These are phyloP conservation scores for Claviceps sp. DNA, from an alignment of 2,329 filamentous ascomycete genomes.

Conservation along the genomic window DNA sequence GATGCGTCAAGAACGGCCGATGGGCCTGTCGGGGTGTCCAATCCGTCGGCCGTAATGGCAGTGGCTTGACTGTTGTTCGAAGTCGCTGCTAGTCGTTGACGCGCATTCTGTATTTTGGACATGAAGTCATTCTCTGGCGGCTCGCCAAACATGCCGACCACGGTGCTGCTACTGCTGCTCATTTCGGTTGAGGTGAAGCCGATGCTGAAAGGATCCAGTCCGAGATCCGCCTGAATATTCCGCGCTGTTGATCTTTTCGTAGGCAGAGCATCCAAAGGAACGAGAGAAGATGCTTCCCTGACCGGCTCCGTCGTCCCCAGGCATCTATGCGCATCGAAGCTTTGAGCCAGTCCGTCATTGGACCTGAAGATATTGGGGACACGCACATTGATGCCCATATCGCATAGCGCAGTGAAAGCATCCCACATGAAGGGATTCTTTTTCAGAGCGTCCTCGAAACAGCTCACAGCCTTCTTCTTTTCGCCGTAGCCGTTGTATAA, in stretches of 20 bases:
- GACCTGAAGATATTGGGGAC: slow-evolving; percentile 78
- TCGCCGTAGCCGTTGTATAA: slow-evolving; percentile 73
- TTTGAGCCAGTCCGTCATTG: slow-evolving; percentile 39
- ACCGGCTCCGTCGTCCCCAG: slow-evolving; percentile 15
- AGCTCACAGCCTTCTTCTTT: slow-evolving; percentile 69
- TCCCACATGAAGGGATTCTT: slow-evolving; percentile 97
- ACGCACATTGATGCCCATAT: slow-evolving; percentile 69
- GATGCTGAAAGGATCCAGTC: slow-evolving; percentile 38
- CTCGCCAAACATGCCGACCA: slow-evolving; percentile 27
- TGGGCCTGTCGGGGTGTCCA: slow-evolving; percentile 44
- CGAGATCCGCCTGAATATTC: slow-evolving; percentile 21
- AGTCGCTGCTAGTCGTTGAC: slow-evolving; percentile 29
- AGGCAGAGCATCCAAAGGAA: slow-evolving; percentile 25
- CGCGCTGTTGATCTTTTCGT: slow-evolving; percentile 29
- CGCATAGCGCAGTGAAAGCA: slow-evolving; percentile 78
- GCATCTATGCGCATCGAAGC: slow-evolving; percentile 26
- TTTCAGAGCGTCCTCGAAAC: slow-evolving; percentile 80
- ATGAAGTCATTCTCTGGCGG: slow-evolving; percentile 40
- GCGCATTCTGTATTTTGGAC: slow-evolving; percentile 39
- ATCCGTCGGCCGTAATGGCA: slow-evolving; percentile 35
- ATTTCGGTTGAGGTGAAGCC: slow-evolving; percentile 26
- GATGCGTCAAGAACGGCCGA: slow-evolving; percentile 11
- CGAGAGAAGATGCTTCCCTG: slow-evolving; percentile 19
- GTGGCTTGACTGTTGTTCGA: slow-evolving; percentile 23
- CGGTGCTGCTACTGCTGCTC: slow-evolving; percentile 24